Evolutionary conservation across 331 rosid genomes (phyloP).

Genomic region (Pyrus hybrid): DNA sequence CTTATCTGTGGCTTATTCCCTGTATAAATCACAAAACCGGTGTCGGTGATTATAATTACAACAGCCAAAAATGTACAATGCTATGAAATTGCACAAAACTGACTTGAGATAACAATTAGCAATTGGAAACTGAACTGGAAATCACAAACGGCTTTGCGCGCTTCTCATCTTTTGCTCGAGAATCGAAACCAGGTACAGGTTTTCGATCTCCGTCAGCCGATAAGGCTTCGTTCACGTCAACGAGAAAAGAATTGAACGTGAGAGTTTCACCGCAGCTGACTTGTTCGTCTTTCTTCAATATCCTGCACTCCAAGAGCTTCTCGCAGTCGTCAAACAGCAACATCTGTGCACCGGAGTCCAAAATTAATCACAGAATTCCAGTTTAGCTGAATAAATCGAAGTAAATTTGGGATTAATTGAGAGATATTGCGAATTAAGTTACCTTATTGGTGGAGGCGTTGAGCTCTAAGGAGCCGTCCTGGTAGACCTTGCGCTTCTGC

Average conservation of each 20-base stretch:
- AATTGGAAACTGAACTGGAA: neutral
- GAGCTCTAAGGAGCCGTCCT: conserved; percentile 66
- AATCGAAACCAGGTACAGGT: conserved; percentile 23
- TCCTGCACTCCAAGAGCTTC: conserved; percentile 59
- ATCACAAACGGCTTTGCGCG: neutral
- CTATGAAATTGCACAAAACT: neutral
- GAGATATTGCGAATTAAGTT: neutral
- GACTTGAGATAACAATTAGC: neutral
- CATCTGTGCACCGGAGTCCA: conserved; percentile 22
- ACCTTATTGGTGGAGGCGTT: conserved; percentile 62
- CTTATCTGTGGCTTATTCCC: conserved; percentile 13
- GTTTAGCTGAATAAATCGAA: neutral
- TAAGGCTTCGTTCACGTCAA: conserved; percentile 31
- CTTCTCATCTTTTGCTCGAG: conserved; percentile 15
- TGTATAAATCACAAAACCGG: neutral
- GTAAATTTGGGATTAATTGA: neutral
- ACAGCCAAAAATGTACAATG: neutral
- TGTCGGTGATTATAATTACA: neutral
- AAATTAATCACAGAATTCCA: neutral
- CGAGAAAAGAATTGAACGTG: conserved; percentile 30
- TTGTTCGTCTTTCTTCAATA: conserved; percentile 56
- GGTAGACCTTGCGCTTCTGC: conserved; percentile 77
- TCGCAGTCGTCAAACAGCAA: conserved; percentile 58
- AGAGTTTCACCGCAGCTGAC: conserved; percentile 47
- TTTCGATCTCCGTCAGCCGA: conserved; percentile 27